Base-by-base conservation (phyloP, 306 rosid species). In the Cicer chorassanicum region DNA sequence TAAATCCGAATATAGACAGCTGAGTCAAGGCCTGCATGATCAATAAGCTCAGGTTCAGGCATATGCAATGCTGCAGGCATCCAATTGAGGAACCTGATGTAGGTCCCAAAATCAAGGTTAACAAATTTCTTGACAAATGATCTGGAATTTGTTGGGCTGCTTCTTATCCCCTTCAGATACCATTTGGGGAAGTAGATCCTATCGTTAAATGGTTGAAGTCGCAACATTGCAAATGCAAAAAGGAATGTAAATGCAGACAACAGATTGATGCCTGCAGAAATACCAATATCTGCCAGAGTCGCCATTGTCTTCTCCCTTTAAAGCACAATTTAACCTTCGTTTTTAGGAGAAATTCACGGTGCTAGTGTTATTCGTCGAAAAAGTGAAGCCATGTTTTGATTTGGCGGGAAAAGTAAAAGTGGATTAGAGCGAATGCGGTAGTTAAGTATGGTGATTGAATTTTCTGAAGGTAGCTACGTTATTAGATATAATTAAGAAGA, bases 171-270 rank as follows among this genome's bases (percentile, higher is more conserved):
- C 78, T 89, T 93, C 50, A 88, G 88, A 66, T 93, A 93, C 98
- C 98, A 93, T 86, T 93, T 93, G 18, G 98, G 93, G 48, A 93
- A 93, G 83, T 91, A 93, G 46, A 93, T 94, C 64, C 97, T 78
- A 51, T 91, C 98, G 45, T 93, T 93, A 42, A 91, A 65, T 0
- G 98, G 97, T 67, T 93, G 98, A 56, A 93, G 85, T 61, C 98
- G 86, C 65, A 91, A 68, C 24, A 93, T 46, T 2, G 88, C 98
- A 75, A 89, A 93, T 1, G 97, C 96, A 65, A 86, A 65, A 19
- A 91, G 85, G 78, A 91, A 93, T 0, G 85, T 81, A 39, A 89
- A 12, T 11, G 94, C 91, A 13, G 94, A 80, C 72, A 83, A 41
- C 34, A 87, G 62, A 80, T 93, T 93, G 69, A 93, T 87, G 73